phyloP scores from a whole-genome alignment of 306 rosid species.

The Rosa rugosa region DNA sequence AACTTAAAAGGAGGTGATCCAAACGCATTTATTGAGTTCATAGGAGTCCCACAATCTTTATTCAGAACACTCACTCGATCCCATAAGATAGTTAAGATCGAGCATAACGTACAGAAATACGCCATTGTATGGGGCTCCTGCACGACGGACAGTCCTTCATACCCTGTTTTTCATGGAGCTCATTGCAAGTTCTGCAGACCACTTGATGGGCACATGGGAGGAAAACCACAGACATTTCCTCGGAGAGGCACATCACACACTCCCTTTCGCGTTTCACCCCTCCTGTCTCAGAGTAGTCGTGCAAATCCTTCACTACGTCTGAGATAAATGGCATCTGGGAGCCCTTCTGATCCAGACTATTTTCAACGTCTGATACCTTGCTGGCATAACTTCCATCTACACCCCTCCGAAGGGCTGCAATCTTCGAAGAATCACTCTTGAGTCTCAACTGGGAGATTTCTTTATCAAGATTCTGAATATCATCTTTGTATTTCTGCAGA shows the following conservation, averaged over 20 bases:
- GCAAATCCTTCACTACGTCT: conserved; percentile 40
- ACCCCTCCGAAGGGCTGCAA: conserved; percentile 87
- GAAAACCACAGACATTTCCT: conserved; percentile 92
- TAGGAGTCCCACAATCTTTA: conserved; percentile 55
- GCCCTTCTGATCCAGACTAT: conserved; percentile 34
- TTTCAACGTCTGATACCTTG: conserved; percentile 39
- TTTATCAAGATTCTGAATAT: conserved; percentile 72
- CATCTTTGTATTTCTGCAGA: conserved; percentile 60
- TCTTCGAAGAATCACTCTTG: conserved; percentile 73
- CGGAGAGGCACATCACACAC: conserved; percentile 95
- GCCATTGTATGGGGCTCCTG: conserved; percentile 82
- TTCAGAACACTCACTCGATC: conserved; percentile 51
- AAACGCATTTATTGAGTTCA: conserved; percentile 53
- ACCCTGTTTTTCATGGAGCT: conserved; percentile 90
- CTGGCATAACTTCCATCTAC: conserved; percentile 64
- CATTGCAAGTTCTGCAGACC: conserved; percentile 89
- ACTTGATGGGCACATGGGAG: conserved; percentile 97
- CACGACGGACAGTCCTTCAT: conserved; percentile 97
- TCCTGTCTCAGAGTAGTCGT: conserved; percentile 47
- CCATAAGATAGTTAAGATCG: conserved; percentile 36
- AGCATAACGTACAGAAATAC: conserved; percentile 69
- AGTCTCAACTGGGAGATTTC: conserved; percentile 73
- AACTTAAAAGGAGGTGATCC: conserved; percentile 34
- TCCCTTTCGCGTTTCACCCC: conserved; percentile 85
- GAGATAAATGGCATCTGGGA: conserved; percentile 36